phyloP scores from a whole-genome alignment of 257 asterid genomes.

The Ligustrum vulgare region DNA sequence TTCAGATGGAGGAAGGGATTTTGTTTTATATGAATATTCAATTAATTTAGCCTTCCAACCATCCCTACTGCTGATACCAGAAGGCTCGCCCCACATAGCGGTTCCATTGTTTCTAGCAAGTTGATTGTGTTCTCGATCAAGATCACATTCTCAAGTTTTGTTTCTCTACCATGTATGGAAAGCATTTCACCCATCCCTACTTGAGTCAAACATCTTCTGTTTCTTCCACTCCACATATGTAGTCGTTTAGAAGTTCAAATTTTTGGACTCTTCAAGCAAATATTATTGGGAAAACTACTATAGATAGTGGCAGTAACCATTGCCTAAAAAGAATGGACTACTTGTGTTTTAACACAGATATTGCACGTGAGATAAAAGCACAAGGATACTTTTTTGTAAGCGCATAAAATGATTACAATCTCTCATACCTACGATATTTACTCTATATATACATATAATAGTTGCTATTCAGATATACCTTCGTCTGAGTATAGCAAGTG shows the following conservation, averaged over 20 bases:
- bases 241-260: slow-evolving; percentile 27
- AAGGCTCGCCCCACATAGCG: slow-evolving; percentile 37
- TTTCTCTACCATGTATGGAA: slow-evolving; percentile 46
- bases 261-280: slow-evolving; percentile 81
- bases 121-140: slow-evolving; percentile 25
- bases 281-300: slow-evolving; percentile 80
- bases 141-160: slow-evolving; percentile 24
- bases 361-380: too few relatives aligned
- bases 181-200: slow-evolving; percentile 84
- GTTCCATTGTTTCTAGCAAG: slow-evolving; percentile 34
- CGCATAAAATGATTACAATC: too few relatives aligned
- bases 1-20: slow-evolving; percentile 55
- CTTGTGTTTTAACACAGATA: too few relatives aligned
- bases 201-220: slow-evolving; percentile 7
- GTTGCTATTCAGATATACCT: too few relatives aligned
- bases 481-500: too few relatives aligned
- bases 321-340: too few relatives aligned
- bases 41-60: slow-evolving; percentile 64
- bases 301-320: slow-evolving; percentile 48
- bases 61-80: slow-evolving; percentile 77
- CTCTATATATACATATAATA: too few relatives aligned
- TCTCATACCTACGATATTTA: too few relatives aligned
- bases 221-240: too few relatives aligned
- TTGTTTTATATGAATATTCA: slow-evolving; percentile 49
- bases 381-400: too few relatives aligned